Evolutionary conservation across 176 grass and related monocot genomes (phyloP), one percentile per base, ranked within the genome.

Genomic region (Panicum miliaceum): DNA sequence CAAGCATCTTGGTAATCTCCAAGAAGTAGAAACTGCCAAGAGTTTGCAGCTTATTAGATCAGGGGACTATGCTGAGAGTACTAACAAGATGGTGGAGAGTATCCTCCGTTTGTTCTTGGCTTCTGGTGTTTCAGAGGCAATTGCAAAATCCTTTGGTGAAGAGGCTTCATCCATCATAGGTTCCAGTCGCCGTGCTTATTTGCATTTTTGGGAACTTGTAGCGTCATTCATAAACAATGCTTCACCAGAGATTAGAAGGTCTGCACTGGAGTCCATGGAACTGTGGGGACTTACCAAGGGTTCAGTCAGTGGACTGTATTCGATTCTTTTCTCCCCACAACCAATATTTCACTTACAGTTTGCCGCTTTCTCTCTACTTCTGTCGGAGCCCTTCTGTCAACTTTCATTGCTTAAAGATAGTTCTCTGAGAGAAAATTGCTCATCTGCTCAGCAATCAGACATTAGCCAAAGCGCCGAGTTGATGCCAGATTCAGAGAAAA

Each of bases 281-380:
- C 86, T 98, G 16, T 98, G 96, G 96, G 96, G 91, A 56, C 96
- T 98, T 69, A 85, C 42, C 85, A 95, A 93, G 83, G 89, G 78
- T 85, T 79, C 89, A 9, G 77, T 98, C 51, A 93, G 68, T 47
- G 90, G 91, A 74, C 57, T 98, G 51, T 95, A 98, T 88, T 92
- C 96, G 18, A 83, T 98, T 89, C 85, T 95, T 82, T 95, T 98
- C 75, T 95, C 89, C 19, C 90, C 89, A 3, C 71, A 79, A 66
- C 93, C 93, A 79, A 80, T 98, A 67, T 79, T 79, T 87, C 87
- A 86, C 85, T 78, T 98, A 51, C 96, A 98, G 73, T 88, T 93
- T 86, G 92, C 93, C 9, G 85, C 96, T 45, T 98, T 87, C 72
- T 86, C 77, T 71, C 73, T 98, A 84, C 96, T 98, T 88, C 66